phyloP scores from a whole-genome alignment of 306 rosid species.

The Lupinus albus region DNA sequence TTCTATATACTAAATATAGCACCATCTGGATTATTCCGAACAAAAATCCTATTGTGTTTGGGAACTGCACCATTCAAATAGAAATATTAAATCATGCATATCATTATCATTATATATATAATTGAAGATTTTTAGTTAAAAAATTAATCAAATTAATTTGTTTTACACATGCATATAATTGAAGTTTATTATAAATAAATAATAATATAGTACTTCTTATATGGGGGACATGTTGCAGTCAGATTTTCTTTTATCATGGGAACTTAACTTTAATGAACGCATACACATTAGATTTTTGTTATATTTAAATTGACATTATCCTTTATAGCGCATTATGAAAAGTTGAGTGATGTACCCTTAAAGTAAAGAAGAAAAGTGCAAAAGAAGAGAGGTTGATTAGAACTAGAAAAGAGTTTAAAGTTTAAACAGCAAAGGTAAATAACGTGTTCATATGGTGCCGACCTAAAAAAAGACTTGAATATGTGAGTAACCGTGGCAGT shows the following conservation, averaged over 20 bases:
- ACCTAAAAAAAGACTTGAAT: not conserved
- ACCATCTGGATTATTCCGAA: constrained; percentile 87
- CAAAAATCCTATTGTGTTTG: constrained; percentile 77
- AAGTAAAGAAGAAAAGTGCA: not conserved
- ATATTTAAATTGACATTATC: not conserved
- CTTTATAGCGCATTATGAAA: not conserved
- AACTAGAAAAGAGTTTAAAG: constrained; percentile 5
- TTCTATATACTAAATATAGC: constrained; percentile 64
- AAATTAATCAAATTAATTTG: not conserved
- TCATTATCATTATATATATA: no score
- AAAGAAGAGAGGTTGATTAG: not conserved
- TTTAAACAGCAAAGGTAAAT: not conserved
- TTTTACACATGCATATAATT: not conserved
- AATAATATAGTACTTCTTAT: not conserved
- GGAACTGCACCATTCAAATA: constrained; percentile 58
- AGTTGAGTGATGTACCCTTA: not conserved
- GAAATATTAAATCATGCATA: not conserved
- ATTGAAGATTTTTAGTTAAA: no score
- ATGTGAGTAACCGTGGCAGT: not conserved
- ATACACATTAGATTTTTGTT: constrained; percentile 8
- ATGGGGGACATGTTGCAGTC: constrained; percentile 14
- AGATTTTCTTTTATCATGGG: not conserved
- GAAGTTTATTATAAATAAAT: not conserved
- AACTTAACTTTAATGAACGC: not conserved
- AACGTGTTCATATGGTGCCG: not conserved